Evolutionary conservation across 192 early-diverging fungal species (phyloP), one percentile per base, ranked within the genome.

Genomic region (Haplosporangium gracile): DNA sequence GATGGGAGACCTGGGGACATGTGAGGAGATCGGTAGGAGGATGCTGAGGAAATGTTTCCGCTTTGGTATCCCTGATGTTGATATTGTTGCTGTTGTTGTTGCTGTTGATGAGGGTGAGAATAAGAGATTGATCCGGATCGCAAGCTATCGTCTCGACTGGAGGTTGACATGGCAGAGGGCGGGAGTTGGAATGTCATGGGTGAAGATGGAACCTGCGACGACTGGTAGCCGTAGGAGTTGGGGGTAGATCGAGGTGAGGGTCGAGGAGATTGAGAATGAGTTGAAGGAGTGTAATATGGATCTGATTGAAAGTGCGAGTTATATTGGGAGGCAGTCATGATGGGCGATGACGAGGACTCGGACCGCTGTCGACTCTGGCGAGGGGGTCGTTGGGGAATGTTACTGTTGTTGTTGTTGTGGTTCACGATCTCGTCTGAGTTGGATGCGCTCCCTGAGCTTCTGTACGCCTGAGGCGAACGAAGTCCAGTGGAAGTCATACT

Each of bases 321-420:
- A 45, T 85, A 85, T 42, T 85, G 83, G 45, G 72, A 60, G 16
- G 78, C 42, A 16, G 63, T 76, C 69, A 85, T 68, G 29, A 65
- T 71, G 4, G 78, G 78, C 5, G 83, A 85, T n/a, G 83, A 72
- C 24, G 78, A 40, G 1, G 78, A 79, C 26, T 70, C 83, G 1
- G 83, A 85, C 9, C 78, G 78, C 60, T 77, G 73, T 63, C 83
- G 68, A 36, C 51, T 80, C 34, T 63, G 68, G 38, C 78, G 83
- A 36, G 83, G 75, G 68, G 83, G 83, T 42, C 83, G 47, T 68
- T 80, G 83, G 32, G 83, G 83, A 43, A 85, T 72, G n/a, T 69
- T 43, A 18, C 69, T 51, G 75, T n/a, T 77, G 71, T 22, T 76
- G 16, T 40, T 49, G 76, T n/a, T 74, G 60, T 20, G n/a, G 29